Base-by-base conservation (phyloP, 2,329 filamentous ascomycete species). In the Penicillium crustosum region DNA sequence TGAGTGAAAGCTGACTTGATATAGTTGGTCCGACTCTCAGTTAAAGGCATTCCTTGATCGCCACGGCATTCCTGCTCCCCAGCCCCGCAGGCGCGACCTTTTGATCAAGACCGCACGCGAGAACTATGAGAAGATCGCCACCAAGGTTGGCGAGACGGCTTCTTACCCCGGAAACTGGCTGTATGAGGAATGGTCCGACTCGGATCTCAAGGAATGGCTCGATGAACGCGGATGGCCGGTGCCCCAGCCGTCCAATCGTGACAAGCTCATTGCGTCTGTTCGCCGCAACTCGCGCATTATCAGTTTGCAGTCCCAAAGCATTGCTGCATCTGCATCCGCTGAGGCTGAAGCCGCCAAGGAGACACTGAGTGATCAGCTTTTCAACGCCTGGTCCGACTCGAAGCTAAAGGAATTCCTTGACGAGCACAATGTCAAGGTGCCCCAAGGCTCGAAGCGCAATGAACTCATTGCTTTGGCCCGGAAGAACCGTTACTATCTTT, bases 161-260 rank as follows among this genome's bases (percentile, higher is more conserved):
- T 79, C 86, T n/a, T 97, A 97, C 71, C 94, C 94, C 35, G 94
- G 94, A 39, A 86, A 97, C 78, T 97, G 94, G 94, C 80, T 97
- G 43, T 99, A 97, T 73, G 83, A 87, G 60, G 82, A 88, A 8
- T 99, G 94, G 94, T 88, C 90, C 52, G 90, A 96, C 64, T 97
- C 93, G 64, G 93, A 97, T 49, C 79, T 96, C 62, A 97, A 97
- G 82, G 84, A 90, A 65, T 99, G 90, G 89, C 88, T 97, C 47
- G 94, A 97, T 69, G 88, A 89, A 65, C 86, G 91, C 66, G 94
- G 94, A 51, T 87, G 93, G 75, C 88, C 91, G 13, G 90, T 85
- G 54, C 93, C 94, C 60, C 93, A 97, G 74, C 89, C 91, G 31
- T 86, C 86, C 49, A 87, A 81, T 60, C 91, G 94, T 60, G 93